Base-by-base conservation (phyloP, 805 yeast genomes). In the Ogataea allantospora region DNA sequence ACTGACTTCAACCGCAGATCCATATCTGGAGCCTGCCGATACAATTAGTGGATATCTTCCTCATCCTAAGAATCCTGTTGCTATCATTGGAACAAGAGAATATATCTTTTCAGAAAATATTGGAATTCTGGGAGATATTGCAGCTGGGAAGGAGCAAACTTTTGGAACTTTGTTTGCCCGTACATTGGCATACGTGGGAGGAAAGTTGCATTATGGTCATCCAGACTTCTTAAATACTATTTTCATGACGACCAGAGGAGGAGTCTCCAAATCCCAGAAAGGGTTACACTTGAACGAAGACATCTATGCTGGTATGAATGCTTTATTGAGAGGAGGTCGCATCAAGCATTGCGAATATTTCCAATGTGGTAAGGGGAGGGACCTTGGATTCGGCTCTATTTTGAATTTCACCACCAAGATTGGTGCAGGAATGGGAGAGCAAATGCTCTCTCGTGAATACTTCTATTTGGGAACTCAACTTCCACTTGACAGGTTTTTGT, bases 401-500 rank as follows among this genome's bases (percentile, higher is more conserved):
- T 71, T 83, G 60, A 84, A 83, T 58, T 85, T 85, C 63, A 83
- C 86, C 5, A 81, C 91, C 15, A 85, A 85, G 55, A 84, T 85
- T 60, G 95, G 95, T 31, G 87, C 93, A 38, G 95, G 93, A 42
- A 85, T 85, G 95, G 91, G 93, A 32, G 95, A 85, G 54, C 95
- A 85, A 56, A 78, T 83, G 77, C 68, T 85, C 40, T 83, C 91
- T 4, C 70, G 95, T 51, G 95, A 85, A 57, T 84, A 84, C 60
- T 85, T 77, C 59, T 83, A 84, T 55, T 67, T 85, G 45, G 84
- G 89, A 1, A 79, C 88, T 2, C 87, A 82, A 46, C 65, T 85
- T 24, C 88, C 91, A 2, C 63, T 84, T 44, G 93, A 85, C 54
- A 68, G 93, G 51, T 84, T 85, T 65, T 63, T 84, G 42, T 80